Conservation (phyloP, 1,284 basidiomycete species). For the Porogramme epimiltina region DNA sequence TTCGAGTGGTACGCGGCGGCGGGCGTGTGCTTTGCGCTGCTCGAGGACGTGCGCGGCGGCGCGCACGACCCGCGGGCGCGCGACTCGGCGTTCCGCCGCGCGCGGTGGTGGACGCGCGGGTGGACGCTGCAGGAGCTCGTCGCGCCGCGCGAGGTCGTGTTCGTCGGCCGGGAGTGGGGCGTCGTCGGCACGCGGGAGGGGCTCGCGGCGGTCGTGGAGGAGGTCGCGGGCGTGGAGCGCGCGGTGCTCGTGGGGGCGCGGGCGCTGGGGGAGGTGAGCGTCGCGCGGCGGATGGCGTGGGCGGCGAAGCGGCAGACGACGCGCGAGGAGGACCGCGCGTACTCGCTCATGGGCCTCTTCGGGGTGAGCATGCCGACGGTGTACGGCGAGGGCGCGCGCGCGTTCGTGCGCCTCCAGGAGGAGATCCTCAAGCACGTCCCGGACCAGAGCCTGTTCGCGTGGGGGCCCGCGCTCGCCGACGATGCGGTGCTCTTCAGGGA, state of each 20-base stretch:
- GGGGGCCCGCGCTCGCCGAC: conserved; percentile 16
- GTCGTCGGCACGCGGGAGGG: conserved; percentile 16
- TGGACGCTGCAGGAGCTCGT: conserved; percentile 24
- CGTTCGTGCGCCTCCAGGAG: conserved; percentile 20
- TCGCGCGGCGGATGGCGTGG: conserved; percentile 21
- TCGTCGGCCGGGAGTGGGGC: conserved; percentile 15
- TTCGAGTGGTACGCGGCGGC: conserved; percentile 22
- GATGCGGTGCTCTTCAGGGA: conserved; percentile 9
- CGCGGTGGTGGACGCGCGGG: conserved; percentile 20
- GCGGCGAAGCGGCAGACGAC: conserved; percentile 21
- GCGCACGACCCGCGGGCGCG: conserved; percentile 16
- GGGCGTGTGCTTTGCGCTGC: conserved; percentile 18
- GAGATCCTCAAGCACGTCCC: conserved; percentile 20
- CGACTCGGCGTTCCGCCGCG: conserved; percentile 19
- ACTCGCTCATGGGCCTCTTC: conserved; percentile 22
- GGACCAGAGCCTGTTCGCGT: conserved; percentile 21
- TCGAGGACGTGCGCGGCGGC: conserved; percentile 19
- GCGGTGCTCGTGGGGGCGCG: conserved; percentile 8
- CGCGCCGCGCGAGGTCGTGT: conserved; percentile 14
- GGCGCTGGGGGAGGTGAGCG: conserved; percentile 13
- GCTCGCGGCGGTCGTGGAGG: conserved; percentile 15
- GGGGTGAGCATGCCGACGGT: conserved; percentile 21
- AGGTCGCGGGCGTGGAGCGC: conserved; percentile 14
- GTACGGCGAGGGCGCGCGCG: conserved; percentile 18
- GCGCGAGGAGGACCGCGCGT: conserved; percentile 19